A percentile compares a stretch with the other conserved stretches of the same genome.
Conservation (phyloP, 179 eudicot species). For the Spinacia oleracea region DNA sequence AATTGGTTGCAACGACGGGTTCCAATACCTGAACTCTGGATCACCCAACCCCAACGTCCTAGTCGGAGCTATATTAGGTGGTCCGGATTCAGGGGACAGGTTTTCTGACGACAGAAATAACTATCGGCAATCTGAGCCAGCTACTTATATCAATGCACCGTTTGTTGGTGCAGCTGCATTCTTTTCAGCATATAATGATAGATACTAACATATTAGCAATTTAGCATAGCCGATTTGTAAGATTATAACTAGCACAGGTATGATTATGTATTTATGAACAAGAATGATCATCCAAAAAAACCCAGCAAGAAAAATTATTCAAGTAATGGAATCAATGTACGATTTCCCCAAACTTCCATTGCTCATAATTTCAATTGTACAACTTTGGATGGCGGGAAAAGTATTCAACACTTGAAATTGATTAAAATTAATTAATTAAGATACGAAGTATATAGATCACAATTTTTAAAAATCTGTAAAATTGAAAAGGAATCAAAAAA, state of each 20-base stretch:
- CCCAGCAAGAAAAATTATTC: too few species aligned
- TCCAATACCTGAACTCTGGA: conserved; percentile 56
- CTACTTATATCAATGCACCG: conserved; percentile 86
- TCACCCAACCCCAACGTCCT: conserved; percentile 76
- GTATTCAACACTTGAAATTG: too few species aligned
- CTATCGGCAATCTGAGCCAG: conserved; percentile 79
- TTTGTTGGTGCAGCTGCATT: conserved; percentile 81
- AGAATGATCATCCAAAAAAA: not conserved
- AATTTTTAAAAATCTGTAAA: too few species aligned
- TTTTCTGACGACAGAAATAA: conserved; percentile 71
- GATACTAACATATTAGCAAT: conserved; percentile 2
- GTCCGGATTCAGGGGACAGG: conserved; percentile 63
- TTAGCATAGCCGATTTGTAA: not conserved
- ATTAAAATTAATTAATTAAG: too few species aligned
- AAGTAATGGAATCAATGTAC: not conserved
- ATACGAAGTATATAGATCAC: too few species aligned
- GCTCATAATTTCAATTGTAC: not conserved
- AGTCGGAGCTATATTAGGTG: conserved; percentile 78
- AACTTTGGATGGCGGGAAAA: too few species aligned
- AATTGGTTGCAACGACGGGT: conserved; percentile 68
- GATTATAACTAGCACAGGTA: not conserved
- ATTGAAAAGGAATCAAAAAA: not conserved
- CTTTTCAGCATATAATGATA: conserved; percentile 44
- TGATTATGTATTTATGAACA: not conserved
- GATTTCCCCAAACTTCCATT: not conserved